Evolutionary conservation across 1,139 yeast genomes (phyloP), one percentile per base, ranked within the genome.

Genomic region (Candida glucosophila): DNA sequence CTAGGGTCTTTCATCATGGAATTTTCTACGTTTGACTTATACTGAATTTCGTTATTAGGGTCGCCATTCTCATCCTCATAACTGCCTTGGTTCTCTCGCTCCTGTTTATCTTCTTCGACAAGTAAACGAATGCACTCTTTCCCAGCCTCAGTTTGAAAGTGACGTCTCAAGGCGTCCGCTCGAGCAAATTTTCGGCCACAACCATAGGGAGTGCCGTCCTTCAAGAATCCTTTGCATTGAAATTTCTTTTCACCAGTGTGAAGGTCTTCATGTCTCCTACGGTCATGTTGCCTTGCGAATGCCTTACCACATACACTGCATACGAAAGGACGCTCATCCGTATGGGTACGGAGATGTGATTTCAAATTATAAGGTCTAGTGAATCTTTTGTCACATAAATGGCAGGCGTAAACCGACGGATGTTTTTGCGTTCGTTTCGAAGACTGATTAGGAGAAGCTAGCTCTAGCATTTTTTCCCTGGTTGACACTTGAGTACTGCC

Each of bases 231-330:
- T 34, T 69, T 67, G 52, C 98, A 90, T 37, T 78, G 85, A 47
- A 73, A 90, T 44, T 80, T 72, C 60, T 85, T 88, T 49, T 82
- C 90, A 3, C 97, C 97, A 6, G 86, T 67, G 49, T 90, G 98
- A 32, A 90, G 61, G 34, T 85, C 94, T 47, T 88, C 96, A 47
- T 90, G 98, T 22, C 98, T 67, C 47, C 85, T 86, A 22, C 94
- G 61, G 52, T 90, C 98, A 46, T 90, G 97, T 46, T 86, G 95
- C 31, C 98, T 61, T 1, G 97, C 96, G 67, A 90, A 90, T 3
- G 95, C 90, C 52, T 86, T 85, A 6, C 92, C 92, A 55, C 98
- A 90, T 5, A 79, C 72, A 10, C 73, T 66, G 55, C 98, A 90
- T 14, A 75, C 68, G 48, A 76, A 90, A 4, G 98, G 98, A 33